These are phyloP conservation scores for Xerocomus minutiporus DNA, from an alignment of 1,284 basidiomycete species.

Conservation along the genomic window DNA sequence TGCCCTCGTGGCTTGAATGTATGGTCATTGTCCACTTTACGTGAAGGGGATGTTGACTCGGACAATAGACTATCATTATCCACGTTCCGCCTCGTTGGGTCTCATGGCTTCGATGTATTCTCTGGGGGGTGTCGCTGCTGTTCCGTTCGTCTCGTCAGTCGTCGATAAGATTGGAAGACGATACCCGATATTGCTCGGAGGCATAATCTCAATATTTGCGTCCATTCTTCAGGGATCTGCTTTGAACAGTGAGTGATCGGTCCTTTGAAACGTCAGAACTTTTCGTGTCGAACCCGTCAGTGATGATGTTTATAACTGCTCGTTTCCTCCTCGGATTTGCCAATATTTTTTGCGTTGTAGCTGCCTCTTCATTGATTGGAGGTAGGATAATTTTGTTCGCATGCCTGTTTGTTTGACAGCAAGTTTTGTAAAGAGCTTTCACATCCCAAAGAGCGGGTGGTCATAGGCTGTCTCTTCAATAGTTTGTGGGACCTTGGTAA, in stretches of 20 bases:
- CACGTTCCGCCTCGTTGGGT: constrained; percentile 8
- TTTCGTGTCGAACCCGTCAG: not conserved
- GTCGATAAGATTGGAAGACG: constrained; percentile 7
- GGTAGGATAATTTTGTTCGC: not conserved
- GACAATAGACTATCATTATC: constrained; percentile 8
- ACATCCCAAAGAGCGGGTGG: constrained; percentile 21
- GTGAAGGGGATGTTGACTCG: not conserved
- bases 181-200: constrained; percentile 2
- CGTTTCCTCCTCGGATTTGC: constrained; percentile 10
- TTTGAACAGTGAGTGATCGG: constrained; percentile 3
- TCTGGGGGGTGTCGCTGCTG: constrained; percentile 5
- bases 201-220: constrained; percentile 3
- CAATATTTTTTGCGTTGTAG: constrained; percentile 4
- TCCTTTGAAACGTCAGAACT: not conserved
- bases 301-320: constrained; percentile 5
- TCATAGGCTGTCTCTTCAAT: constrained; percentile 12
- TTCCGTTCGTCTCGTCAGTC: constrained; percentile 5
- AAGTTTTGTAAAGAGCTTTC: constrained; percentile 10
- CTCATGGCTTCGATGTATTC: constrained; percentile 10
- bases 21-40: not conserved
- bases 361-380: constrained; percentile 11
- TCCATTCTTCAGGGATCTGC: constrained; percentile 8
- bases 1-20: constrained; percentile 1
- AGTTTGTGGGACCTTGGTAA: constrained; percentile 11
- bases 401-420: not conserved